Conservation (phyloP, 257 asterid genomes). For the Lycium ferocissimum region DNA sequence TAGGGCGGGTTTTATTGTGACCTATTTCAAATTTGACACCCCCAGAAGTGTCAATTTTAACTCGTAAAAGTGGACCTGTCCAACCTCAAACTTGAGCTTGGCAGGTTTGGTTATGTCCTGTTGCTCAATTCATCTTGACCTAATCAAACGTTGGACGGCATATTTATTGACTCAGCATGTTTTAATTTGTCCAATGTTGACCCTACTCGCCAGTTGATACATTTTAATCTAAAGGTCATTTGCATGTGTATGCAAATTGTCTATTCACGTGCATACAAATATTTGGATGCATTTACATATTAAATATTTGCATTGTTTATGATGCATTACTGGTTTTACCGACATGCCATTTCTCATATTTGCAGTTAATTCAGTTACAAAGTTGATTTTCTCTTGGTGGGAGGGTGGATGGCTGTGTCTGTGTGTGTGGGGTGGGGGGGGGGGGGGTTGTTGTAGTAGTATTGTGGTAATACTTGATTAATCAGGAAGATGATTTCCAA, state of each 20-base stretch:
- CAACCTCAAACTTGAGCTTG: conserved; percentile 15
- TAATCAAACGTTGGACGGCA: background rate
- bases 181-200: conserved; percentile 5
- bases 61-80: background rate
- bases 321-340: background rate
- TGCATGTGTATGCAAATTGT: background rate
- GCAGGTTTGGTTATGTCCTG: background rate
- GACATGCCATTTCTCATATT: background rate
- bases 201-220: background rate
- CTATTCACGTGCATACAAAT: background rate
- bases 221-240: conserved; percentile 18
- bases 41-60: background rate
- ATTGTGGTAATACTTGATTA: background rate
- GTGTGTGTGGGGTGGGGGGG: background rate
- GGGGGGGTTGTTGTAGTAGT: background rate
- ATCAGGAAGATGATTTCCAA: background rate
- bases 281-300: background rate
- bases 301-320: background rate
- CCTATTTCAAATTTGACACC: background rate
- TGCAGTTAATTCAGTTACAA: background rate
- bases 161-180: background rate
- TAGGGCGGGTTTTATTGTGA: background rate
- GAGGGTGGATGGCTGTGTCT: background rate
- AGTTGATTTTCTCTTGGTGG: background rate
- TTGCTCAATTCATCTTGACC: background rate